Base-by-base conservation (phyloP, 192 early-diverging fungal genomes). In the Backusella liffmaniae region DNA sequence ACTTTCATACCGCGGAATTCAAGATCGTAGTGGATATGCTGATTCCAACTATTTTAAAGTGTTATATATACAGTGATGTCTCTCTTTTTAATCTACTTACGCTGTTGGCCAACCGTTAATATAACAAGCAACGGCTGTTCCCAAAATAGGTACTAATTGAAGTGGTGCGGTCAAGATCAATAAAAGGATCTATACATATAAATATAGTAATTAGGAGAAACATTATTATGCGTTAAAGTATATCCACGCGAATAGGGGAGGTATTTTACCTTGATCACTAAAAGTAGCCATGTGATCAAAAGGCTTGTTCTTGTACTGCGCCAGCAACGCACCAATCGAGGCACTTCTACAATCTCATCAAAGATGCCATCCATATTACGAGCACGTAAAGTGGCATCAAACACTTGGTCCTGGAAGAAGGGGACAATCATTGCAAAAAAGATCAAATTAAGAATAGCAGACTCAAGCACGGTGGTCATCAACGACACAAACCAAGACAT, bases 151-250 rank as follows among this genome's bases (percentile, higher is more conserved):
- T 44, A 84, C 80, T 35, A 87, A 70, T 78, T 89, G 86, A 53
- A 92, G 76, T 49, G 90, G 90, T 13, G 85, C 37, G 3, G 90
- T 89, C n/a, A 91, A 69, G 37, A 90, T 46, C 30, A 90, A 34
- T 2, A 87, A 62, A 0, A 90, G 70, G 56, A 89, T 51, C 81
- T 88, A 75, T 36, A 41, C 13, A 23, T 53, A 23, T 23, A 56
- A 21, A 59, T 13, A 49, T 49, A 49, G 16, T n/a, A 49, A 7
- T 49, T 49, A 49, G 46, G 46, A 49, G 46, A 16, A n/a, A 6
- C 10, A 66, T 35, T 29, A 21, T 21, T 68, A 21, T 35, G n/a
- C 16, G 18, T 8, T 35, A 36, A 67, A 36, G 34, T 18, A n/a
- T 9, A 13, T 32, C 32, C 66, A 67, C 18, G 21, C 16, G 21